Evolutionary conservation across 352 stramenopile species (phyloP), one percentile per base, ranked within the genome.

Genomic region (Phytopythium sindhum): DNA sequence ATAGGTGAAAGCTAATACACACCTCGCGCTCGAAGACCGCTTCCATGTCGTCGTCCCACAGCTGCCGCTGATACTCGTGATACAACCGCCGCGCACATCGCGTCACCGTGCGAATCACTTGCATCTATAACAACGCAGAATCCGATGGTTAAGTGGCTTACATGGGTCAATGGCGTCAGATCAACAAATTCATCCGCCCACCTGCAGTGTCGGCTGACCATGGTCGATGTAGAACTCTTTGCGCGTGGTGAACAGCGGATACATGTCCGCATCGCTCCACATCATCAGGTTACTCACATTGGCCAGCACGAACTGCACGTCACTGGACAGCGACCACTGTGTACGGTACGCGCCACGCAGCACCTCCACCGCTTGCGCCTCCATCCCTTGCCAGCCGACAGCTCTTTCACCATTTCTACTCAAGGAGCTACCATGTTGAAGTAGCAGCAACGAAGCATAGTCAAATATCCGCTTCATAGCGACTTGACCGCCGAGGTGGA

Each of bases 251-350:
- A 93, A 92, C 47, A 69, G 59, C 8, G 80, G 72, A 50, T 95
- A 95, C 31, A 92, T 66, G 42, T 95, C 86, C 21, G 65, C 66
- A 57, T 95, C 86, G 62, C 79, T 85, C 79, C 81, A 93, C 61
- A 95, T 79, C 86, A 95, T 95, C 17, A 92, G 57, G 50, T 93
- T 91, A n/a, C 82, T 84, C 28, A 77, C 67, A 33, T 85, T 78
- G 1, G 84, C 80, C 11, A 95, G 73, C 29, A 91, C 81, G 14
- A 75, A 70, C 24, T 70, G 77, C 26, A 86, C 60, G 31, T 80
- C 70, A 1, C 68, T 60, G 17, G 64, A 58, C 41, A 91, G 61
- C 4, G 65, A 87, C 86, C 86, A 95, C 57, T 91, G 80, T 12
- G 81, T 81, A 1, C 82, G 73, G 59, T 95, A 95, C 26, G 84